Conservation (phyloP, 139 green algal genomes). For the Tetraselmis striata region DNA sequence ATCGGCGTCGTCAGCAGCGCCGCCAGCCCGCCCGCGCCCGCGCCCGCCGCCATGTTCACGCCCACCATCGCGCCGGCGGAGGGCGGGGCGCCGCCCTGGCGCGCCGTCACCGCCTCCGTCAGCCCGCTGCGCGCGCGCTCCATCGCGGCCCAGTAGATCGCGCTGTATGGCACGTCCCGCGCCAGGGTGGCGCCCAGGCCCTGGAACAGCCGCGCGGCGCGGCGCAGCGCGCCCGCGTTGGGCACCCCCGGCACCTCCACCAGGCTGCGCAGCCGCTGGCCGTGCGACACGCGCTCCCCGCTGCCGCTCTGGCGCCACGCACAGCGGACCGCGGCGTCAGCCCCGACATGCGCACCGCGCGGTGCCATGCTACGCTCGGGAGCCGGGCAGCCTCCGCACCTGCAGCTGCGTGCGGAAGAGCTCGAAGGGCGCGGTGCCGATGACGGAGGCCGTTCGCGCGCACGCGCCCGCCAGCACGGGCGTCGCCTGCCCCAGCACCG, state of each 20-base stretch:
- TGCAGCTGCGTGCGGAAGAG: slow-evolving; percentile 72
- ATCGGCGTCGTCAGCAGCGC: slow-evolving; percentile 85
- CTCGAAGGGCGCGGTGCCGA: slow-evolving; percentile 76
- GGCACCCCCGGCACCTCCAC: background rate
- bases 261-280: background rate
- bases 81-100: background rate
- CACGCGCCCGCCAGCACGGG: slow-evolving; percentile 60
- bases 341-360: no score
- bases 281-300: background rate
- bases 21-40: slow-evolving; percentile 59
- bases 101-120: background rate
- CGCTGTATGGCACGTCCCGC: slow-evolving; percentile 89
- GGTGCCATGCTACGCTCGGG: no score
- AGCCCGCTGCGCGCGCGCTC: slow-evolving; percentile 48
- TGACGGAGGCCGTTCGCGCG: slow-evolving; percentile 58
- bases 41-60: slow-evolving; percentile 42
- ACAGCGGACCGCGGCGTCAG: no score
- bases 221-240: background rate
- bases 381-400: slow-evolving; percentile 27
- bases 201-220: slow-evolving; percentile 54
- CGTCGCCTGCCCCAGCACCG: slow-evolving; percentile 21
- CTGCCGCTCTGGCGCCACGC: background rate
- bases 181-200: slow-evolving; percentile 73
- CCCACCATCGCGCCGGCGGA: background rate
- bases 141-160: slow-evolving; percentile 85